Conservation (phyloP, 108 stramenopile species). For the Cylindrotheca closterium region DNA sequence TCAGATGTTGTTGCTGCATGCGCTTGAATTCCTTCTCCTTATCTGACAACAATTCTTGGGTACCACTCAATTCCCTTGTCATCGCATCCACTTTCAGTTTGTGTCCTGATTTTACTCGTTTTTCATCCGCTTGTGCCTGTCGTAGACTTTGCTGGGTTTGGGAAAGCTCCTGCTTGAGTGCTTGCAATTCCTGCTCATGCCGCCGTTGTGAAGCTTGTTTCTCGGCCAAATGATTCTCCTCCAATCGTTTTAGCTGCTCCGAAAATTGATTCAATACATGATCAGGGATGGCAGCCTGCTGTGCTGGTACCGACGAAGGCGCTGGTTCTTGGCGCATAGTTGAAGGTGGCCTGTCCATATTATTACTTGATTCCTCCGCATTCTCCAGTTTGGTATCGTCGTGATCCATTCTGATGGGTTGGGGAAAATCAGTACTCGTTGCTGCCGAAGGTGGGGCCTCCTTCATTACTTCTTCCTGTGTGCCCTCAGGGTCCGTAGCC, state of each 20-base stretch:
- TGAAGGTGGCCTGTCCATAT: constrained; percentile 8
- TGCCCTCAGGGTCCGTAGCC: not conserved
- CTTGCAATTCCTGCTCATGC: constrained; percentile 24
- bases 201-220: constrained; percentile 43
- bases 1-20: constrained; percentile 17
- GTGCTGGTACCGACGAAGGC: not conserved
- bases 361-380: constrained; percentile 14
- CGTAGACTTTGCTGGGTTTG: constrained; percentile 13
- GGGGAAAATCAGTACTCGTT: not conserved
- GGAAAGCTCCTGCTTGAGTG: not conserved
- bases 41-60: constrained; percentile 42
- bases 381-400: constrained; percentile 6
- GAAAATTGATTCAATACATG: constrained; percentile 65
- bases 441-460: not conserved
- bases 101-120: constrained; percentile 43
- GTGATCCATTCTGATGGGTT: not conserved
- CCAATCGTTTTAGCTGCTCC: constrained; percentile 74
- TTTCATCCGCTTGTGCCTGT: constrained; percentile 25
- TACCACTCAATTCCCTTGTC: constrained; percentile 60
- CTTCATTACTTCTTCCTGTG: not conserved
- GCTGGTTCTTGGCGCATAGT: constrained; percentile 2
- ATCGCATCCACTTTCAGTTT: constrained; percentile 48
- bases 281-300: constrained; percentile 2
- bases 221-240: constrained; percentile 71
- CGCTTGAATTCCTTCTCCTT: constrained; percentile 22